Percentiles rank a stretch among this genome's conserved stretches.
phyloP scores from a whole-genome alignment of 108 stramenopile genomes.

The Pseudonitzschia delicatissima region DNA sequence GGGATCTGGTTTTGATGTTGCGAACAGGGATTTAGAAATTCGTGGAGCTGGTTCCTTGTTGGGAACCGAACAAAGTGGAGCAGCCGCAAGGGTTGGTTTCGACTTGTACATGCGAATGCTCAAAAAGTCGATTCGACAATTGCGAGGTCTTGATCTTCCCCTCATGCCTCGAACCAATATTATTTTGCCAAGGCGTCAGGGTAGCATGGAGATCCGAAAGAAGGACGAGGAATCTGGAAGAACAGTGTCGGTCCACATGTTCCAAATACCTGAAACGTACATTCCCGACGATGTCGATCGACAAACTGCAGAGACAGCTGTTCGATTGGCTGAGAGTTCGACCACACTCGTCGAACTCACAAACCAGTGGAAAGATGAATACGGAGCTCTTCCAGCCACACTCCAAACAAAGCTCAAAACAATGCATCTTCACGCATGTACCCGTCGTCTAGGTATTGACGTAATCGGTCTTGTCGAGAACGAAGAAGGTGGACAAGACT shows the following conservation, averaged over 20 bases:
- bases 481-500: constrained; percentile 43
- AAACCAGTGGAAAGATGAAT: constrained; percentile 69
- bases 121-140: constrained; percentile 82
- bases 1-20: constrained; percentile 90
- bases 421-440: constrained; percentile 82
- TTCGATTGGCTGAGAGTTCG: constrained; percentile 79
- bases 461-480: constrained; percentile 59
- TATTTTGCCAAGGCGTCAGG: constrained; percentile 60
- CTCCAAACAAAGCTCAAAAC: constrained; percentile 74
- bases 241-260: constrained; percentile 28
- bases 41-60: constrained; percentile 90
- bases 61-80: constrained; percentile 91
- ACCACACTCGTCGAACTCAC: constrained; percentile 70
- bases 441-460: constrained; percentile 79
- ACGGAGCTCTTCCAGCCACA: constrained; percentile 65
- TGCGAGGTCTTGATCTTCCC: constrained; percentile 78
- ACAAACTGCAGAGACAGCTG: constrained; percentile 52
- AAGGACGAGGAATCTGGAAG: constrained; percentile 10
- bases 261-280: constrained; percentile 62
- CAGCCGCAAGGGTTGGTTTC: constrained; percentile 90
- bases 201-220: constrained; percentile 55
- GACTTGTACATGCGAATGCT: constrained; percentile 96
- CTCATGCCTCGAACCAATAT: constrained; percentile 76
- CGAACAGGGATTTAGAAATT: constrained; percentile 92
- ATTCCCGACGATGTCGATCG: constrained; percentile 57